These are phyloP conservation scores for Starmerella vaccinii DNA, from an alignment of 805 yeast species.

Conservation along the genomic window DNA sequence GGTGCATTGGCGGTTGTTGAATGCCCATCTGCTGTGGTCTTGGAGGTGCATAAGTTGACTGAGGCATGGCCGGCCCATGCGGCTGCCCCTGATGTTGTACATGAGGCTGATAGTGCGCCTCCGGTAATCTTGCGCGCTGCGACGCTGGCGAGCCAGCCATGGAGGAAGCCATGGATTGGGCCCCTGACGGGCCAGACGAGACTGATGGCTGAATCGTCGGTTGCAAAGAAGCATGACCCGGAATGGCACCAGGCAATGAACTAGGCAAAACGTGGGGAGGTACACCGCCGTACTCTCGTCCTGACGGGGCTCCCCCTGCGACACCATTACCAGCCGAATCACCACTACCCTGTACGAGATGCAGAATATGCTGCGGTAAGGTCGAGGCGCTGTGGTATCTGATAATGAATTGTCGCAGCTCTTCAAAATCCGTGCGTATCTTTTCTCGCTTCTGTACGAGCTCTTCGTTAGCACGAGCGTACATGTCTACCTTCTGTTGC, in stretches of 20 bases:
- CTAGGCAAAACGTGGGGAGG: neutral
- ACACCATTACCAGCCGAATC: neutral
- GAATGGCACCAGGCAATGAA: neutral
- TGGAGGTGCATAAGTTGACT: constrained; percentile 18
- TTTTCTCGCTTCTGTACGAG: constrained; percentile 29
- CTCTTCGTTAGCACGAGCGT: constrained; percentile 58
- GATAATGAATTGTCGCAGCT: constrained; percentile 26
- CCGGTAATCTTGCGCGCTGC: neutral
- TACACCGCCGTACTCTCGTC: neutral
- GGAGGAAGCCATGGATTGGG: constrained; percentile 1
- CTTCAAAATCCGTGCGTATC: constrained; percentile 26
- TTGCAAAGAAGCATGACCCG: neutral
- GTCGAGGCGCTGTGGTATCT: constrained; percentile 15
- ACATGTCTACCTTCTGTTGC: constrained; percentile 66
- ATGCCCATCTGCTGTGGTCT: constrained; percentile 13
- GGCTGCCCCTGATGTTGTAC: neutral
- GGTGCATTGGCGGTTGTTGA: neutral
- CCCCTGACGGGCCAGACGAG: neutral
- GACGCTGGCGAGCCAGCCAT: neutral
- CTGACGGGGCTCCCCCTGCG: neutral
- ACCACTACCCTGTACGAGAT: constrained; percentile 11
- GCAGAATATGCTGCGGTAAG: constrained; percentile 21
- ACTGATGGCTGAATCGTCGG: neutral
- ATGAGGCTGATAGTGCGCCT: neutral
- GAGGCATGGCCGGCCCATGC: constrained; percentile 10